phyloP scores from a whole-genome alignment of 2,329 filamentous ascomycete species.

The Parascedosporium putredinis region DNA sequence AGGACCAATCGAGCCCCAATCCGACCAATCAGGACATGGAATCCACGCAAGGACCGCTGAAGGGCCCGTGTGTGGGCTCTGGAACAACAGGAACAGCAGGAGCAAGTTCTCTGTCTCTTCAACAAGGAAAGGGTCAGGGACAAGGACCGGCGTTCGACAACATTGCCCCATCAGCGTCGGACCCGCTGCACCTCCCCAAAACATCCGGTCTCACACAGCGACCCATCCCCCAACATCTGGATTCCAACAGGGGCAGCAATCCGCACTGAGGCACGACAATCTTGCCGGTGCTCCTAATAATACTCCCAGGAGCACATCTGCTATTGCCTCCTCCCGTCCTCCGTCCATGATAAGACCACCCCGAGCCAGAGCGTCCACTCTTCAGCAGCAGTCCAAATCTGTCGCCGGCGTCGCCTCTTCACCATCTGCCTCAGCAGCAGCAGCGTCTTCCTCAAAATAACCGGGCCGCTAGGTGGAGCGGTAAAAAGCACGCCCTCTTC shows the following conservation, averaged over 20 bases:
- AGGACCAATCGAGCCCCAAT: not conserved
- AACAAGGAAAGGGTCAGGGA: not conserved
- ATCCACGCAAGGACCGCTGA: not conserved
- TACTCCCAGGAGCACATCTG: not conserved
- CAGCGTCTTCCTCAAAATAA: not conserved
- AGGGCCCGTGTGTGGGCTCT: constrained; percentile 1
- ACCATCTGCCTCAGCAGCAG: not conserved
- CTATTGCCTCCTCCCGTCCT: not conserved
- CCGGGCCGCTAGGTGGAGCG: not conserved
- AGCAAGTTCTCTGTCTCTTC: constrained; percentile 14
- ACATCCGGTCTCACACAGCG: not conserved
- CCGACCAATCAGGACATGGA: not conserved
- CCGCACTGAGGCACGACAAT: not conserved
- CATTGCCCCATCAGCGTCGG: constrained; percentile 2
- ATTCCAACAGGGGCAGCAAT: constrained; percentile 3
- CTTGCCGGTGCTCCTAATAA: not conserved
- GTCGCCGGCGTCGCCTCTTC: not conserved
- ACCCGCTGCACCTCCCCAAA: constrained; percentile 7
- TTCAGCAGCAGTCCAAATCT: not conserved
- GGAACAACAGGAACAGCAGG: constrained; percentile 12
- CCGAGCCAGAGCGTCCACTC: constrained; percentile 6
- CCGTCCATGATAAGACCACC: not conserved
- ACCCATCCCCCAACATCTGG: not conserved
- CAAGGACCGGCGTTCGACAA: not conserved
- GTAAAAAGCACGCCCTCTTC: constrained; percentile 3